A percentile compares a stretch with the other conserved stretches of the same genome.
phyloP scores from a whole-genome alignment of 129 eudicot genomes.

The Erigeron canadensis region DNA sequence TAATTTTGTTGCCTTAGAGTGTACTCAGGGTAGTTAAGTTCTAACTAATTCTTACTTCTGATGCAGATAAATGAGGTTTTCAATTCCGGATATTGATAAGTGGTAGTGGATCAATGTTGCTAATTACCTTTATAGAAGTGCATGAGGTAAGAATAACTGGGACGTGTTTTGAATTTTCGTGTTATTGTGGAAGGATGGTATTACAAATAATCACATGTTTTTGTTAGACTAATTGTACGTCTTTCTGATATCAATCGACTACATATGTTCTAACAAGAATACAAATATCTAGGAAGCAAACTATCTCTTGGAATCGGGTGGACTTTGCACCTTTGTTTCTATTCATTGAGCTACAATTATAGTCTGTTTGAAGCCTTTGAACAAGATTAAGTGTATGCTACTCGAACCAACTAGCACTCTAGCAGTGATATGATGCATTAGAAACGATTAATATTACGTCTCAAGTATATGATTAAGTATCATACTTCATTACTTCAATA shows the following conservation, averaged over 20 bases:
- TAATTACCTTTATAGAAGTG: background rate
- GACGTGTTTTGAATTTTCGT: background rate
- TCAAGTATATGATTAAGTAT: background rate
- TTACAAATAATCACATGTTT: conserved; percentile 17
- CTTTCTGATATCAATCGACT: background rate
- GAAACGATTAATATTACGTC: background rate
- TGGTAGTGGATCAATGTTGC: background rate
- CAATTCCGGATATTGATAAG: background rate
- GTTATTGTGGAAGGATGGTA: conserved; percentile 16
- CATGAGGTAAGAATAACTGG: conserved; percentile 8
- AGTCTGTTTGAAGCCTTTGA: background rate
- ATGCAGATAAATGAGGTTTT: conserved; percentile 35
- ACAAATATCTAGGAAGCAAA: too few relatives aligned
- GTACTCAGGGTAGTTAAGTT: background rate
- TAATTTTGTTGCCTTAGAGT: background rate
- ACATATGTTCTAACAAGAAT: background rate
- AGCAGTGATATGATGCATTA: background rate
- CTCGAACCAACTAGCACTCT: too few relatives aligned
- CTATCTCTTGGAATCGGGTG: background rate
- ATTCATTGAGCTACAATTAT: background rate
- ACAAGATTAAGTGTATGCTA: background rate
- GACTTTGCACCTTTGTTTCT: background rate
- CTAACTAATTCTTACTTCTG: conserved; percentile 10
- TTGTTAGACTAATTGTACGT: conserved; percentile 2
- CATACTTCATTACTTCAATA: too few relatives aligned